Evolutionary conservation across 2,329 filamentous ascomycete species (phyloP).

Genomic region (Fusarium stilboides): DNA sequence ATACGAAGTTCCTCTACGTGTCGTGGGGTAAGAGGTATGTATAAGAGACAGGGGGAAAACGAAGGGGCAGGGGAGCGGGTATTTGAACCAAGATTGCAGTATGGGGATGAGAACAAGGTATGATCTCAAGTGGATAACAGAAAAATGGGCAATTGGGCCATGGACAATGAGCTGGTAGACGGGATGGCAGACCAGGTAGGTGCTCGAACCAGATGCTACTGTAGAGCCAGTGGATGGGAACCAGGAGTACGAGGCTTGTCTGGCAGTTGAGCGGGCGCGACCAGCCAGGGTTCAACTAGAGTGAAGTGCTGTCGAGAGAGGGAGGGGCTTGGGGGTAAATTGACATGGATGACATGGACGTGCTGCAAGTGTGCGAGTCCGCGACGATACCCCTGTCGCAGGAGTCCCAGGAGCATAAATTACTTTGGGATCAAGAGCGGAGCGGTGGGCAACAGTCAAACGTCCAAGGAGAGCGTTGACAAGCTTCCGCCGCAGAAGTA

Average conservation of each 20-base stretch:
- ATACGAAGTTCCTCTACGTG: no score
- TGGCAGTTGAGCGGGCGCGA: slow-evolving; percentile 45
- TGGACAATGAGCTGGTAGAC: slow-evolving; percentile 53
- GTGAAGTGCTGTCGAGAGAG: slow-evolving; percentile 23
- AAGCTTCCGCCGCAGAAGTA: slow-evolving; percentile 34
- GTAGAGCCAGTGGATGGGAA: slow-evolving; percentile 45
- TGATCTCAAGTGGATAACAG: slow-evolving; percentile 55
- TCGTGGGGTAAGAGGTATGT: no score
- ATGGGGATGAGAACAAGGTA: slow-evolving; percentile 53
- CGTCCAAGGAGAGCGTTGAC: slow-evolving; percentile 34
- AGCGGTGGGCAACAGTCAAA: slow-evolving; percentile 46
- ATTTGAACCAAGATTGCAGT: slow-evolving; percentile 54
- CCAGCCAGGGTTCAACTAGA: slow-evolving; percentile 39
- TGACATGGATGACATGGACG: slow-evolving; percentile 43
- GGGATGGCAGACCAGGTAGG: slow-evolving; percentile 47
- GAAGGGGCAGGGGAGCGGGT: slow-evolving; percentile 53
- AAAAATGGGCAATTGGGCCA: slow-evolving; percentile 40
- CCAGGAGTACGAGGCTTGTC: slow-evolving; percentile 44
- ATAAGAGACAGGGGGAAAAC: slow-evolving; percentile 54
- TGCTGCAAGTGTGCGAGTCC: slow-evolving; percentile 39
- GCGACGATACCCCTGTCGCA: slow-evolving; percentile 45
- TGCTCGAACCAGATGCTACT: slow-evolving; percentile 38
- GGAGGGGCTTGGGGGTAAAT: slow-evolving; percentile 37
- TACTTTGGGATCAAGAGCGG: slow-evolving; percentile 44
- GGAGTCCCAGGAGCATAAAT: slow-evolving; percentile 45